These are phyloP conservation scores for Brassica hybrid DNA, from an alignment of 441 rosid genomes.

Conservation along the genomic window DNA sequence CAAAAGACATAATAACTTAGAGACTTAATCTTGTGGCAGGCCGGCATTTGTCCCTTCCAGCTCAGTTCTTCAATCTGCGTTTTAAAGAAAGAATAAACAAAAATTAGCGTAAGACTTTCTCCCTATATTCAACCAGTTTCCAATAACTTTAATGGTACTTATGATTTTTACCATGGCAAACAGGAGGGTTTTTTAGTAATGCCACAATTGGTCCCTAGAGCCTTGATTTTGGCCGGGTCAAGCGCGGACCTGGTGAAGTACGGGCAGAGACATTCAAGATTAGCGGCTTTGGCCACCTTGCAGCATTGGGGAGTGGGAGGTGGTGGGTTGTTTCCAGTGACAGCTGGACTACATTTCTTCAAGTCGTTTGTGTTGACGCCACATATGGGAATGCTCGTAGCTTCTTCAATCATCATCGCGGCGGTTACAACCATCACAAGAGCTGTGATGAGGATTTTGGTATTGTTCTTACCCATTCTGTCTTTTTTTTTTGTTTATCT, in stretches of 20 bases:
- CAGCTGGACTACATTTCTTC: conserved; percentile 49
- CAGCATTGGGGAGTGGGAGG: conserved; percentile 52
- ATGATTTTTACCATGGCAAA: conserved; percentile 37
- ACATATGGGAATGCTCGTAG: conserved; percentile 41
- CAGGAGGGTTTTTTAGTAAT: no score
- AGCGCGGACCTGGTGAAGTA: conserved; percentile 19
- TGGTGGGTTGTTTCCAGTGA: conserved; percentile 48
- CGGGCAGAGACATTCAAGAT: conserved; percentile 52
- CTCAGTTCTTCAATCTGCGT: conserved; percentile 14
- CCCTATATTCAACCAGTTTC: not conserved
- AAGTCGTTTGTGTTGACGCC: conserved; percentile 42
- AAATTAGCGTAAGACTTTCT: not conserved
- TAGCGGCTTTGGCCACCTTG: conserved; percentile 35
- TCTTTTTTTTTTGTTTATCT: not conserved
- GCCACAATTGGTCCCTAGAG: no score
- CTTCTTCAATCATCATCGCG: conserved; percentile 38
- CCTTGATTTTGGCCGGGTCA: conserved; percentile 45
- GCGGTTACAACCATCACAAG: conserved; percentile 29
- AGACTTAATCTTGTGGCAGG: no score
- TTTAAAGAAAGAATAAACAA: conserved; percentile 10
- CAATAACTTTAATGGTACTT: not conserved
- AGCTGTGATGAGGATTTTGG: conserved; percentile 26
- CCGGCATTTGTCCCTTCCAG: not conserved
- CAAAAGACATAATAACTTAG: no score
- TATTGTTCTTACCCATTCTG: conserved; percentile 38